Evolutionary conservation across 176 grass and related monocot species (phyloP), one percentile per base, ranked within the genome.

Genomic region (Poa annua): DNA sequence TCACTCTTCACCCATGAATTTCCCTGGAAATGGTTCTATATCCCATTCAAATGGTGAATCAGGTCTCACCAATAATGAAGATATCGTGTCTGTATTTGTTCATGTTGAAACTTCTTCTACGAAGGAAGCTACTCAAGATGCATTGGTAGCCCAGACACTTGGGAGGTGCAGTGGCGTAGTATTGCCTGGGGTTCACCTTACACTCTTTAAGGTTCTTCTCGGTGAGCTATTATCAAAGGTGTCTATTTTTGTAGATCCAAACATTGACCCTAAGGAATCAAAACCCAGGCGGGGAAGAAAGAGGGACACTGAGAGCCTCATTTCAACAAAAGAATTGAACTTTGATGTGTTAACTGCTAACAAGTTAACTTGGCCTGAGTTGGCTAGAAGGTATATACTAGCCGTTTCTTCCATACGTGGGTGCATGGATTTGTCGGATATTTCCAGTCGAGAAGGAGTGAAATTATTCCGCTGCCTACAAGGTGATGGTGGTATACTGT

Each of bases 381-480:
- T 99, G 88, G 89, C 87, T 83, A 85, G 96, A 74, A 95, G 96
- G 88, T 99, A 96, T 88, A 83, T 92, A 80, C 80, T 99, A 77
- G 96, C 87, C 80, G 65, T 96, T 85, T 91, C 63, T 74, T 91
- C 89, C 62, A 79, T 93, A 12, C 84, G 86, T 72, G 91, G 84
- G 42, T 91, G 83, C 84, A 83, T 94, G 87, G 96, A 99, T 85
- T 85, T 92, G 39, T 89, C 91, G 77, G 96, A 99, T 87, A 81
- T 93, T 80, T 96, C 87, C 56, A 91, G 85, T 80, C 90, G 89
- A 75, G 96, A 99, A 88, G 96, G 93, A 51, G 83, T 96, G 69
- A 99, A 99, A 79, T 85, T 96, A 69, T 91, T 96, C 84, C 93
- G 96, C 80, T 93, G 92, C 59, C 90, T 96, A 78, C 91, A 96